Conservation (phyloP, 768 basidiomycete genomes). For the Pleurotus ostreatus region DNA sequence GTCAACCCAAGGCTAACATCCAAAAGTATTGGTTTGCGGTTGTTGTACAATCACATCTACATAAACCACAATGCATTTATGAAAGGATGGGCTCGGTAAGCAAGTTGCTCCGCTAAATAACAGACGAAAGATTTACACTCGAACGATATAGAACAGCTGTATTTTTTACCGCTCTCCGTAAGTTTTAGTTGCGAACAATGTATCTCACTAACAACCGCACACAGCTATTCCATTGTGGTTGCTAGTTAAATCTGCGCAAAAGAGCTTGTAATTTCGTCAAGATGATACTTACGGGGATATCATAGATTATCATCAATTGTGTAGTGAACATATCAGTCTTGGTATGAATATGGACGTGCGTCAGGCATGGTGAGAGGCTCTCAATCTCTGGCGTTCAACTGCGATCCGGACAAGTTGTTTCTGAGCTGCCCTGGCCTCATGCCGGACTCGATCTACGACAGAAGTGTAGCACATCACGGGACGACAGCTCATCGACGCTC, state of each 20-base stretch:
- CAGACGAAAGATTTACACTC: neutral
- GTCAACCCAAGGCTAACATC: neutral
- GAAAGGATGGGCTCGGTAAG: conserved; percentile 9
- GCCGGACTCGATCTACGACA: too few species aligned
- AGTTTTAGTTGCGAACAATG: neutral
- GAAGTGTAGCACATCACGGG: too few species aligned
- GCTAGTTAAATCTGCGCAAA: neutral
- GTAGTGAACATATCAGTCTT: too few species aligned
- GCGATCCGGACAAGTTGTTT: too few species aligned
- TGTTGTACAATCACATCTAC: conserved; percentile 20
- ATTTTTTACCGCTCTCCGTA: neutral
- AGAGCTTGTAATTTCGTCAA: neutral
- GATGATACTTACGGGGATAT: too few species aligned
- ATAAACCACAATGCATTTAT: conserved; percentile 15
- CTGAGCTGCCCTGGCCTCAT: too few species aligned
- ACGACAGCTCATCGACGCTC: too few species aligned
- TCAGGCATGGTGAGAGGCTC: too few species aligned
- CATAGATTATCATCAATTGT: too few species aligned
- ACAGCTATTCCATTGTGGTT: conserved; percentile 4
- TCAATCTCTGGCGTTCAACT: too few species aligned
- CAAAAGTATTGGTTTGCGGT: conserved; percentile 10
- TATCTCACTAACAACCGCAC: neutral
- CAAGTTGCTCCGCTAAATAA: too few species aligned
- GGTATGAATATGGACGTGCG: too few species aligned
- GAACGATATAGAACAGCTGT: neutral